These are phyloP conservation scores for Cytidiella melzeri DNA, from an alignment of 768 basidiomycete species.

Conservation along the genomic window DNA sequence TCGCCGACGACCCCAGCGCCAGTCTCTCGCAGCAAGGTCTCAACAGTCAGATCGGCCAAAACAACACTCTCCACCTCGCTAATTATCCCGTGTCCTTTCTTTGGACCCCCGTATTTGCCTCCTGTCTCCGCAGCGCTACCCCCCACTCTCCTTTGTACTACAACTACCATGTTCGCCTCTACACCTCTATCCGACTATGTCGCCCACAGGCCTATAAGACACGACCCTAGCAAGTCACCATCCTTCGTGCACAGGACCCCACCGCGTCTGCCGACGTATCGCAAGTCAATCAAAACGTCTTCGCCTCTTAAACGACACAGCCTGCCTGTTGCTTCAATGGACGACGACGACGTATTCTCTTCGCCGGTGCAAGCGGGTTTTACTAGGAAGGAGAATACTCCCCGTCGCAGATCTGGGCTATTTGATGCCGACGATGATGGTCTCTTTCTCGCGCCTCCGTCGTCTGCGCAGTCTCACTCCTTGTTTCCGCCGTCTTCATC, in stretches of 20 bases:
- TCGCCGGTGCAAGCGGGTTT: conserved; percentile 37
- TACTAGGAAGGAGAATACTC: conserved; percentile 14
- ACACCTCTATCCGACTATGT: conserved; percentile 31
- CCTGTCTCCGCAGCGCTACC: conserved; percentile 14
- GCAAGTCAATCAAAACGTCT: conserved; percentile 58
- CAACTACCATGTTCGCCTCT: conserved; percentile 24
- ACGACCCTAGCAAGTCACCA: conserved; percentile 28
- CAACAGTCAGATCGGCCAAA: not conserved
- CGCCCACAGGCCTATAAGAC: conserved; percentile 27
- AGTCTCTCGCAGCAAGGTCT: not conserved
- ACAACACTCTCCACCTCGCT: conserved; percentile 3
- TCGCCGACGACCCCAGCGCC: not conserved
- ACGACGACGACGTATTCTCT: conserved; percentile 49
- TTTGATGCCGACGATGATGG: conserved; percentile 44
- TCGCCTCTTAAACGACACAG: conserved; percentile 50
- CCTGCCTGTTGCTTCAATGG: conserved; percentile 32
- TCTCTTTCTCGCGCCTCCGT: conserved; percentile 49
- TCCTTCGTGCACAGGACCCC: conserved; percentile 30
- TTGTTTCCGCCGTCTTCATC: conserved; percentile 35
- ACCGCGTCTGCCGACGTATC: conserved; percentile 33
- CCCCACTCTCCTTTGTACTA: conserved; percentile 23
- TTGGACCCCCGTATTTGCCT: conserved; percentile 10
- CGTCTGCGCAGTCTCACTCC: conserved; percentile 27
- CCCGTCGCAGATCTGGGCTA: conserved; percentile 13
- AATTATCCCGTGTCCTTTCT: conserved; percentile 8